These are phyloP conservation scores for Vigna angularis DNA, from an alignment of 306 rosid genomes.

Conservation along the genomic window DNA sequence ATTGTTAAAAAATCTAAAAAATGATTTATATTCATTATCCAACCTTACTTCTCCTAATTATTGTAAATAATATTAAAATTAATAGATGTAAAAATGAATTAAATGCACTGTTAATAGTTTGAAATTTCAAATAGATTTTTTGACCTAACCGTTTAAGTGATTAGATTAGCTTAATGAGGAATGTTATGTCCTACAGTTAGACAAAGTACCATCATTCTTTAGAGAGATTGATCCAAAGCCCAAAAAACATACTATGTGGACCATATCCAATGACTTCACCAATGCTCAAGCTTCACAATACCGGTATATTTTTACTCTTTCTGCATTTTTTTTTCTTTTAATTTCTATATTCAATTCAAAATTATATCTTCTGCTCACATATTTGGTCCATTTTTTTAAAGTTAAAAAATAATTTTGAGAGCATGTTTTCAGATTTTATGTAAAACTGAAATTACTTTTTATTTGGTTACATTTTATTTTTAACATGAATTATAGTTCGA, in stretches of 20 bases:
- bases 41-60: too few relatives aligned
- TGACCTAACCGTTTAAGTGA: too few relatives aligned
- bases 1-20: too few relatives aligned
- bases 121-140: too few relatives aligned
- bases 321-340: neutral
- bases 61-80: neutral
- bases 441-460: neutral
- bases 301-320: slow-evolving; percentile 28
- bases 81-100: neutral
- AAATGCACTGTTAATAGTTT: too few relatives aligned
- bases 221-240: slow-evolving; percentile 43
- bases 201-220: slow-evolving; percentile 44
- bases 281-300: slow-evolving; percentile 41
- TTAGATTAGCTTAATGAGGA: too few relatives aligned
- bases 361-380: neutral
- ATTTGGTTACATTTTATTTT: neutral
- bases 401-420: neutral
- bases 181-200: slow-evolving; percentile 28
- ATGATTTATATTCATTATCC: too few relatives aligned
- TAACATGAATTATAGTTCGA: neutral
- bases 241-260: slow-evolving; percentile 49
- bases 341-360: too few relatives aligned
- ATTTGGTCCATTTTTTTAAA: neutral
- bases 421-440: neutral
- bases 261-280: slow-evolving; percentile 43